Evolutionary conservation across 2,329 filamentous ascomycete genomes (phyloP), one percentile per base, ranked within the genome.

Genomic region (Colletotrichum neosansevieriae): DNA sequence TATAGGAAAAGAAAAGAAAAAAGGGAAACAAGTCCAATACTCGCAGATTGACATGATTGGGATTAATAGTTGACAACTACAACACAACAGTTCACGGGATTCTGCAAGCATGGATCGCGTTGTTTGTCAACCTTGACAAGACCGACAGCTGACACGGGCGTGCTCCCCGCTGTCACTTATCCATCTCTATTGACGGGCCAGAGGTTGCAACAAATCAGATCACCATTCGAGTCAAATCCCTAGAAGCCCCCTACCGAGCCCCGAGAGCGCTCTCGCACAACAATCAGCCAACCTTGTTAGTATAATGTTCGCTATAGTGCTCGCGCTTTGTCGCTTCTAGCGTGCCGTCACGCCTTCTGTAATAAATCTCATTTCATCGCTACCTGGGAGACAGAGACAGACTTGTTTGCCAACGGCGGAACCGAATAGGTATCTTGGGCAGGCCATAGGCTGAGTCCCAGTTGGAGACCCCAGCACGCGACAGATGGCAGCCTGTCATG

Each of bases 161-260:
- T 42, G 34, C 38, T 62, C 58, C 51, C 34, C 34, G 34, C 19
- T 36, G 59, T 53, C 61, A 24, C 40, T 24, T 50, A 47, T 50
- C 49, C 54, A 50, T 29, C 45, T 45, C 17, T 19, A 15, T 53
- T 58, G 21, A 54, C 54, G 13, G 29, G 32, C 40, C 17, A 11
- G 36, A 38, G 47, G 53, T 38, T 58, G 44, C 29, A 34, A 58
- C 60, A 58, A 56, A 49, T 53, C 44, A 40, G 29, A 53, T 40
- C 40, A 50, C 29, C 47, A 58, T 58, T 56, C 24, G 66, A 68
- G 66, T 68, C 66, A 66, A 64, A 42, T 42, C 50, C 61, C 65
- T 24, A 68, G 54, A 53, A 29, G 40, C 29, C 49, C 40, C 49
- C 61, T 61, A 65, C 65, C 34, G 21, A 21, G 11, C 21, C 19